Evolutionary conservation across 208 protist species (phyloP), one percentile per base, ranked within the genome.

Genomic region (Phytomonas francai): DNA sequence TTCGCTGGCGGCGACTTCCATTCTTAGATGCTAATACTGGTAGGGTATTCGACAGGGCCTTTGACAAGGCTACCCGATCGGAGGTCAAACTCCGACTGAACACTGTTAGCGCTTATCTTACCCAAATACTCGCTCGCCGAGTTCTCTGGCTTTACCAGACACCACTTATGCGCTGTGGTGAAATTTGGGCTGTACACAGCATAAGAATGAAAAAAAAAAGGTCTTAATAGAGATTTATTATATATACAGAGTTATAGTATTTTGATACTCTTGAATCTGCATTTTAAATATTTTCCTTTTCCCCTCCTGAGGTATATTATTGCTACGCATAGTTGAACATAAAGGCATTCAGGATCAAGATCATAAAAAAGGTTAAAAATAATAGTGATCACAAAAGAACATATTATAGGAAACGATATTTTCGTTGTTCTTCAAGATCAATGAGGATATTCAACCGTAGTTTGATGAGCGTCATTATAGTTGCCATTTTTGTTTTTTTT

Each of bases 401-500:
- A 59, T 67, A 58, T 25, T 65, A 25, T 45, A 30, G n/a, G 61
- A 67, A 59, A 22, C 31, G 31, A 1, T 6, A 63, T 49, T 58
- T 28, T 60, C 14, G 33, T 16, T 64, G 34, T 14, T 42, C 16
- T 75, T 7, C 31, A 32, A 29, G 27, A 7, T 19, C 60, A 22
- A 28, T 71, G 59, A 82, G 34, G 62, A 75, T 66, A 59, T 72
- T 79, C 57, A 76, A 74, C 51, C 78, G 79, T 45, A 85, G 78
- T 45, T 65, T 70, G 29, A 73, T 72, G 59, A 87, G 92, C 69
- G 56, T 85, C 49, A 9, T 82, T 34, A 78, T 93, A 61, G 79
- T 95, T 29, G 67, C 71, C 2, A 59, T 67, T 1, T 75, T 95
- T 22, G 73, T 90, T 25, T 30, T 84, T 30, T 69, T 85, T 51